A percentile compares a stretch with the other conserved stretches of the same genome.
phyloP scores from a whole-genome alignment of 2,329 filamentous ascomycete species.

The Fusarium transvaalense region DNA sequence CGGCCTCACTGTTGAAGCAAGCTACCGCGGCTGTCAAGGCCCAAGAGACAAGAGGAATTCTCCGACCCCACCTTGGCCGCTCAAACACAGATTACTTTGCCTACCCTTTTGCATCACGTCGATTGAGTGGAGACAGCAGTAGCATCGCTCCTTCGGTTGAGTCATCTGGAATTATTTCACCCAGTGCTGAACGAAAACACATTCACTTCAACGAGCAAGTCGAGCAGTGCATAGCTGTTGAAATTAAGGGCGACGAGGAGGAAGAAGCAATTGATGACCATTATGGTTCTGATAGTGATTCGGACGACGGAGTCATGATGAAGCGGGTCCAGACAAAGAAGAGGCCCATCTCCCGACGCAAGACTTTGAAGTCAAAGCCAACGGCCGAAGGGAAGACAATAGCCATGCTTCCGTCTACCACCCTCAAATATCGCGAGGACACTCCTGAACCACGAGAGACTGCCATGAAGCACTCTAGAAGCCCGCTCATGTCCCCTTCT shows the following conservation, averaged over 20 bases:
- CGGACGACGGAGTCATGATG: slow-evolving; percentile 88
- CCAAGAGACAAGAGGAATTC: slow-evolving; percentile 71
- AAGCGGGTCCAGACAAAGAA: slow-evolving; percentile 71
- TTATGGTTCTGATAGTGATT: slow-evolving; percentile 72
- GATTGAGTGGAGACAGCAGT: slow-evolving; percentile 72
- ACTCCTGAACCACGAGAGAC: slow-evolving; percentile 75
- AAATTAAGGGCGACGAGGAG: slow-evolving; percentile 82
- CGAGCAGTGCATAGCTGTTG: slow-evolving; percentile 93
- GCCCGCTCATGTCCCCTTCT: slow-evolving; percentile 74
- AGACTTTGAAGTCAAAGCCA: slow-evolving; percentile 56
- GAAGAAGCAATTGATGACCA: slow-evolving; percentile 72
- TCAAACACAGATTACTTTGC: slow-evolving; percentile 77
- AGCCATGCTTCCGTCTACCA: slow-evolving; percentile 88
- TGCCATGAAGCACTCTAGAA: slow-evolving; percentile 71
- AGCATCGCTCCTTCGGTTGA: slow-evolving; percentile 72
- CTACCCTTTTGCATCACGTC: slow-evolving; percentile 72
- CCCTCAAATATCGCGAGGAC: slow-evolving; percentile 84
- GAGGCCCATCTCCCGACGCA: slow-evolving; percentile 61
- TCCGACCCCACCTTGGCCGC: slow-evolving; percentile 70
- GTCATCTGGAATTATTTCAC: slow-evolving; percentile 76
- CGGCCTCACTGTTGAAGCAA: slow-evolving; percentile 89
- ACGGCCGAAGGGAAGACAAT: slow-evolving; percentile 82
- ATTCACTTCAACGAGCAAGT: slow-evolving; percentile 98
- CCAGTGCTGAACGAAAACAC: slow-evolving; percentile 79
- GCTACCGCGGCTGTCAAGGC: slow-evolving; percentile 88